A percentile compares a stretch with the other conserved stretches of the same genome.
These are phyloP conservation scores for Geranium brycei DNA, from an alignment of 345 rosid genomes.

Conservation along the genomic window DNA sequence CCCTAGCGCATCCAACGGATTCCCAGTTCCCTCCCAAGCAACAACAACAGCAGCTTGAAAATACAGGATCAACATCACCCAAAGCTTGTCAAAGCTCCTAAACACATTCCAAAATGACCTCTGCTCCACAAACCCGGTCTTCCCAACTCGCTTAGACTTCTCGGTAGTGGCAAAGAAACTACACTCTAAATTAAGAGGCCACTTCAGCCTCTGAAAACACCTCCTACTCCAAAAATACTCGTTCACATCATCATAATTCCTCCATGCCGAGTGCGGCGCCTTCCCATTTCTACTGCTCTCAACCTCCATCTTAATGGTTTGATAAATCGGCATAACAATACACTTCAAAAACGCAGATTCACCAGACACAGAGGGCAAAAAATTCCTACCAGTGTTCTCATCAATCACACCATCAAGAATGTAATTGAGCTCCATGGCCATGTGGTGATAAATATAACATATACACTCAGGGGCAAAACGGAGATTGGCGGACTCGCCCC, in stretches of 20 bases:
- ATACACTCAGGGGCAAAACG: constrained; percentile 47
- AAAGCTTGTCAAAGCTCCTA: constrained; percentile 69
- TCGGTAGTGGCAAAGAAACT: constrained; percentile 29
- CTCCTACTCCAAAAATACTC: constrained; percentile 86
- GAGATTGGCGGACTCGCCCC: constrained; percentile 60
- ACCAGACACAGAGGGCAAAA: constrained; percentile 37
- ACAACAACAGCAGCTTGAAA: constrained; percentile 64
- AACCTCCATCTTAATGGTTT: constrained; percentile 43
- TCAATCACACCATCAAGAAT: constrained; percentile 31
- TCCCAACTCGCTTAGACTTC: constrained; percentile 46
- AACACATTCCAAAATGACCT: constrained; percentile 73
- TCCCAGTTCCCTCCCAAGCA: constrained; percentile 42
- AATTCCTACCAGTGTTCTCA: constrained; percentile 42
- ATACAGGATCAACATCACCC: constrained; percentile 64
- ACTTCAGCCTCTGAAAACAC: constrained; percentile 56
- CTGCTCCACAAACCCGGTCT: constrained; percentile 87
- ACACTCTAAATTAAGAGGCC: constrained; percentile 51
- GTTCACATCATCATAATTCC: constrained; percentile 83
- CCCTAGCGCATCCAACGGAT: constrained; percentile 49
- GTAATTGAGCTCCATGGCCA: constrained; percentile 42
- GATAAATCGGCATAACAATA: constrained; percentile 58
- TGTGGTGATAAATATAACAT: constrained; percentile 44
- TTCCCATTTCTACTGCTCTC: constrained; percentile 59
- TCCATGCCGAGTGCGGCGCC: constrained; percentile 70
- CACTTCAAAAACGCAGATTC: constrained; percentile 44